Evolutionary conservation across 345 rosid species (phyloP), one percentile per base, ranked within the genome.

Genomic region (Noccaea bulbosa): DNA sequence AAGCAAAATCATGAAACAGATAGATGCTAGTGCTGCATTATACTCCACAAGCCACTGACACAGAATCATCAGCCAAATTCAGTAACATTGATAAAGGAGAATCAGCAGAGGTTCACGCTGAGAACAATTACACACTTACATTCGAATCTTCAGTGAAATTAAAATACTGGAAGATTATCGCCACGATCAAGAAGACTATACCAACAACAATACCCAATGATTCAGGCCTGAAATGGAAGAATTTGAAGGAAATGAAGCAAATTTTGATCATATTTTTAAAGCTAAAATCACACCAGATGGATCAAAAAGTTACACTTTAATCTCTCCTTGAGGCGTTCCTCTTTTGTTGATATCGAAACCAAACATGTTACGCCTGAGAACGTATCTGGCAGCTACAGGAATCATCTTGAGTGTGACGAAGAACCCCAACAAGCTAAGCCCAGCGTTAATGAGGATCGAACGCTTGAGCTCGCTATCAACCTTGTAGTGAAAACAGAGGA

Each of bases 31-130:
- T 34, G 97, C 98, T 44, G 97, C 99, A 81, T 89, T 90, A 74
- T 92, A 95, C 88, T 90, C 98, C 7, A 91, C 96, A 74, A 95
- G 96, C 98, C 99, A 95, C 97, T 95, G 69, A 70, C 82, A 82
- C 44, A 63, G 52, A 76, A 37, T 48, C 73, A 72, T 70, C 12
- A 62, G 5, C 41, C 69, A 51, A 0, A 65, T 10, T 44, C 0
- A 66, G 16, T 5, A 33, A 8, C 71, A 27, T 24, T 14, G 39
- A 62, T 44, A 34, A 34, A 62, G 4, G 8, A 51, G 59, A 70
- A 39, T 39, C 60, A 34, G 7, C 38, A 49, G 8, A 71, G 0
- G 6, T 32, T 34, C 40, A 70, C 40, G 53, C 54, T 20, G 8
- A 69, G 46, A 43, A 46, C 49, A 66, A 3, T 2, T 3, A 54